Evolutionary conservation across 345 rosid genomes (phyloP).

Genomic region (Populus pruinosa): DNA sequence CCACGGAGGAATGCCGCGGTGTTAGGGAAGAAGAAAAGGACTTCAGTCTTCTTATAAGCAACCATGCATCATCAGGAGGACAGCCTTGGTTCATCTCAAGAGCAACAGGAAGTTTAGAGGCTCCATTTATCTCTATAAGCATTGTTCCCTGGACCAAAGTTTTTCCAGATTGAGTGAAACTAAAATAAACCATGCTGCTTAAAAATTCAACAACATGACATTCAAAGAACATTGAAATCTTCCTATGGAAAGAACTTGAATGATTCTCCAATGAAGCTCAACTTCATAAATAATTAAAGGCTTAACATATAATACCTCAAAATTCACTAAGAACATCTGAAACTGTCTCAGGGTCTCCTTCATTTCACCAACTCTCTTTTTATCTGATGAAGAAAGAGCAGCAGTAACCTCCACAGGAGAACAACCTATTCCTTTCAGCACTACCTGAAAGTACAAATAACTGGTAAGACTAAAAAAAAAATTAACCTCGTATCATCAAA

Average conservation of each 20-base stretch:
- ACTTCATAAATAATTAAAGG: background rate
- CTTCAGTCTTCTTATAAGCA: slow-evolving; percentile 63
- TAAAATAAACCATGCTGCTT: background rate
- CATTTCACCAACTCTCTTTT: slow-evolving; percentile 37
- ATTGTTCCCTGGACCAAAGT: slow-evolving; percentile 62
- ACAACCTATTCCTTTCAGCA: slow-evolving; percentile 65
- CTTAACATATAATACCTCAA: slow-evolving; percentile 51
- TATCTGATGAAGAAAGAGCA: slow-evolving; percentile 70
- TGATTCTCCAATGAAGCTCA: background rate
- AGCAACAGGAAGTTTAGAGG: slow-evolving; percentile 58
- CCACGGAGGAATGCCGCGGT: slow-evolving; percentile 4
- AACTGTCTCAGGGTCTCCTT: slow-evolving; percentile 66
- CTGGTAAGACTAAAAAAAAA: slow-evolving; percentile 11
- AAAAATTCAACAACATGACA: background rate
- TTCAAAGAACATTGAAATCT: background rate
- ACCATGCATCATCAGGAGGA: slow-evolving; percentile 59
- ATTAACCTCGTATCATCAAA: slow-evolving; percentile 1
- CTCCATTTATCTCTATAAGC: slow-evolving; percentile 58
- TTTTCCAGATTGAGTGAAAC: background rate
- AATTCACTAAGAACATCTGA: slow-evolving; percentile 61
- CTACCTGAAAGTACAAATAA: slow-evolving; percentile 49
- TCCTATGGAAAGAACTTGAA: too few species aligned
- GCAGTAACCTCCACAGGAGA: slow-evolving; percentile 73
- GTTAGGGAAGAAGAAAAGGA: slow-evolving; percentile 21
- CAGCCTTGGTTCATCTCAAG: slow-evolving; percentile 73